Base-by-base conservation (phyloP, 345 rosid genomes). In the Sapria himalayana region DNA sequence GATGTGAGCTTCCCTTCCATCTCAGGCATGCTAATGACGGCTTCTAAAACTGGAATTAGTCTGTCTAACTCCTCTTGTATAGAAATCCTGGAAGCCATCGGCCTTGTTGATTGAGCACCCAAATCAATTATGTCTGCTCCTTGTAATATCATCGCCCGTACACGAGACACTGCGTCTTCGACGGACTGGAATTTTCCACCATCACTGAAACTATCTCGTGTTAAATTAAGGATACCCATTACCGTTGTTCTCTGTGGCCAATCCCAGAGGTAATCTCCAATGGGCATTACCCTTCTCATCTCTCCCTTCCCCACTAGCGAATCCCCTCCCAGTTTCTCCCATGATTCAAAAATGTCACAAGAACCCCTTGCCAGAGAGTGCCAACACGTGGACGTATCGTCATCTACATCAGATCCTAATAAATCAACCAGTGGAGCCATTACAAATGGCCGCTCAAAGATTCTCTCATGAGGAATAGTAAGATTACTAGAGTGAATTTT, bases 181-280 rank as follows among this genome's bases (percentile, higher is more conserved):
- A 67, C 52, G 1, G 77, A 66, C 23, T 57, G 72, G 52, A 74
- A 79, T 42, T 50, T 69, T 13, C 94, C 94, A 25, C 93, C 98
- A 37, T 89, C 93, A 25, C 98, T 79, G 24, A 89, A 89, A 66
- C 98, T 89, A 50, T 89, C 94, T 3, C 93, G 94, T 4, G 94
- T 89, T 45, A 82, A 56, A 68, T 82, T 89, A 57, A 89, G 78
- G 37, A 89, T 54, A 33, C 98, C 98, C 98, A 76, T 82, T 22
- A 79, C 69, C 48, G 68, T 60, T 41, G 85, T 74, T 45, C 50
- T 72, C 47, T 52, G 50, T 0, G 85, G 62, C 73, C 91, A 82
- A 43, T 89, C 81, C 94, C 85, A 82, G n/a, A 89, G 45, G 16
- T 14, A 37, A 40, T 76, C 56, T 54, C 85, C 73, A 43, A 70